Conservation (phyloP, 2,329 filamentous ascomycete species). For the Pestalotiopsis sp. region DNA sequence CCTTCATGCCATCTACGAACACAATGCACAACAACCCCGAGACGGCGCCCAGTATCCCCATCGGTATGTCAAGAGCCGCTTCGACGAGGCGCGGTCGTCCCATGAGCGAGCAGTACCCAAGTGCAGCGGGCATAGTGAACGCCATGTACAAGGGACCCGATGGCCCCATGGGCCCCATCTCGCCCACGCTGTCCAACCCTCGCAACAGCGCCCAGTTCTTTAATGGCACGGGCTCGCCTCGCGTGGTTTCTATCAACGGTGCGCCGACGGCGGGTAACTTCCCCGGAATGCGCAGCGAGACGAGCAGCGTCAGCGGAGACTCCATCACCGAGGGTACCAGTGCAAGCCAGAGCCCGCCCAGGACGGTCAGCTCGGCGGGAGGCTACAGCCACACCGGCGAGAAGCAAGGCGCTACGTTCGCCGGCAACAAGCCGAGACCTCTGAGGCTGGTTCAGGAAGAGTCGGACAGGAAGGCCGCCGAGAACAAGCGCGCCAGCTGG, state of each 20-base stretch:
- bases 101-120: constrained; percentile 65
- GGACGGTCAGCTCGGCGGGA: constrained; percentile 34
- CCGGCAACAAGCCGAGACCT: constrained; percentile 78
- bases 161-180: constrained; percentile 62
- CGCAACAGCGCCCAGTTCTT: constrained; percentile 69
- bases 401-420: constrained; percentile 61
- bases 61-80: constrained; percentile 57
- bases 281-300: constrained; percentile 70
- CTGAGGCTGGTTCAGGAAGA: constrained; percentile 86
- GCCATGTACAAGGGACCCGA: constrained; percentile 86
- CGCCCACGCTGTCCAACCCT: constrained; percentile 59
- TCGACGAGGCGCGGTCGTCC: constrained; percentile 58
- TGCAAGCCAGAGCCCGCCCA: constrained; percentile 53
- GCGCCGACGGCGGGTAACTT: constrained; percentile 64
- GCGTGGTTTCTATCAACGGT: constrained; percentile 46
- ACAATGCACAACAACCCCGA: constrained; percentile 64
- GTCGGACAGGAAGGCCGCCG: constrained; percentile 43
- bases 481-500: constrained; percentile 67
- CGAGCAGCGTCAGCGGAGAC: constrained; percentile 68
- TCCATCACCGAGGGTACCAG: constrained; percentile 57
- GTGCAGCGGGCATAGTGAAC: constrained; percentile 74
- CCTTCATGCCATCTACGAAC: constrained; percentile 50
- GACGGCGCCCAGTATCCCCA: constrained; percentile 76
- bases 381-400: constrained; percentile 39
- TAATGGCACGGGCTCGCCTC: constrained; percentile 29